These are phyloP conservation scores for Fusarium metavorans DNA, from an alignment of 2,329 filamentous ascomycete species.

Conservation along the genomic window DNA sequence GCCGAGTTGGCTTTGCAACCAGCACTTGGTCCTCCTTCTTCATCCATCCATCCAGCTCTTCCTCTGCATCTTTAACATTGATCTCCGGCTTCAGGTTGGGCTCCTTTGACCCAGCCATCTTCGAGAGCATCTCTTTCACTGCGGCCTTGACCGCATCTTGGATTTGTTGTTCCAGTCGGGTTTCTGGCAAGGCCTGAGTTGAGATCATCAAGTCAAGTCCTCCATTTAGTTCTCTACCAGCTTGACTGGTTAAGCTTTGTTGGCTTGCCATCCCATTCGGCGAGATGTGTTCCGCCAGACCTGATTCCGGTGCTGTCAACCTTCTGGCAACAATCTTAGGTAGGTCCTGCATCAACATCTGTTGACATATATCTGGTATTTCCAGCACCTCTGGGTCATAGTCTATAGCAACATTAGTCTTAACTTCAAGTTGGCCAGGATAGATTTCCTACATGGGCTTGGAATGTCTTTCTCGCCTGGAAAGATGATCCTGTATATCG, in stretches of 20 bases:
- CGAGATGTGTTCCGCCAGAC: neutral
- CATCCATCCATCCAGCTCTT: neutral
- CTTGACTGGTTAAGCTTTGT: neutral
- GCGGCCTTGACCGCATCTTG: neutral
- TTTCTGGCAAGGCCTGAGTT: neutral
- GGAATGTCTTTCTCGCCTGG: neutral
- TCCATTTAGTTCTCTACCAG: neutral
- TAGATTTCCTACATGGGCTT: neutral
- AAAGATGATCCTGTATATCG: neutral
- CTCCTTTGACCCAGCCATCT: neutral
- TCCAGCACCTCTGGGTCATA: neutral
- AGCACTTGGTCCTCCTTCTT: neutral
- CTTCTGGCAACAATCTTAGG: neutral
- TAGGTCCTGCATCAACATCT: neutral
- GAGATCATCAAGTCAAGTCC: neutral
- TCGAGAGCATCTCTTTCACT: neutral
- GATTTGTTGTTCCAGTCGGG: neutral
- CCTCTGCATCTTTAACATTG: neutral
- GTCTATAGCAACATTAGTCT: neutral
- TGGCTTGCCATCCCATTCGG: neutral
- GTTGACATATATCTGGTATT: neutral
- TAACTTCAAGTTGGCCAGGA: neutral
- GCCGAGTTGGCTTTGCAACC: neutral
- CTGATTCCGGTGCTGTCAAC: neutral
- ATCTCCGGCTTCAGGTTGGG: neutral